Conservation (phyloP, 805 yeast species). For the Candida corydali region DNA sequence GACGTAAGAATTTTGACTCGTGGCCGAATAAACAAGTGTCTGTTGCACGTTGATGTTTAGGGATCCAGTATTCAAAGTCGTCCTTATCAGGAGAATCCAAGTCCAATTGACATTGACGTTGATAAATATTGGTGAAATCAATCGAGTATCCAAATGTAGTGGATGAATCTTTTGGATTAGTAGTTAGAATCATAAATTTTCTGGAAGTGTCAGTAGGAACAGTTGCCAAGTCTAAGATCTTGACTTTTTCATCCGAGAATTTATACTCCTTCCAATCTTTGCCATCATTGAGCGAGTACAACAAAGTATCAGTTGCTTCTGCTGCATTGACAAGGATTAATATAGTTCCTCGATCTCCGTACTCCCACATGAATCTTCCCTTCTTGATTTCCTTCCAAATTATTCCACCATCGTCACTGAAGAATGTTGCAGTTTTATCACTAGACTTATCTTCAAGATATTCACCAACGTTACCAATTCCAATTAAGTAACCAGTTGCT, state of each 20-base stretch:
- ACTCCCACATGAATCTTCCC: constrained; percentile 88
- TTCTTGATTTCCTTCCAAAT: constrained; percentile 78
- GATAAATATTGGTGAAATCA: constrained; percentile 33
- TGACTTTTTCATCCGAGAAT: constrained; percentile 55
- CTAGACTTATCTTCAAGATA: constrained; percentile 32
- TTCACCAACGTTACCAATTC: constrained; percentile 90
- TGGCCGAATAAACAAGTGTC: constrained; percentile 43
- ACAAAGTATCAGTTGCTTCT: constrained; percentile 53
- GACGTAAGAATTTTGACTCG: constrained; percentile 37
- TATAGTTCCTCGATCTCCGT: constrained; percentile 90
- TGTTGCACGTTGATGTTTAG: constrained; percentile 29
- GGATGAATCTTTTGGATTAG: constrained; percentile 30
- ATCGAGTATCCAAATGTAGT: constrained; percentile 39
- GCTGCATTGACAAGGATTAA: constrained; percentile 64
- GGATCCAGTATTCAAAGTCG: constrained; percentile 43
- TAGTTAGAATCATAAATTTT: constrained; percentile 64
- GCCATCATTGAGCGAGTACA: constrained; percentile 79
- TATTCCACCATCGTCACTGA: constrained; percentile 87
- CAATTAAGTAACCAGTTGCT: constrained; percentile 84
- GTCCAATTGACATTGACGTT: constrained; percentile 40
- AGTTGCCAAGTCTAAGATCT: constrained; percentile 73
- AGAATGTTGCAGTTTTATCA: constrained; percentile 56
- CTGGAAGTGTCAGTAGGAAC: constrained; percentile 89
- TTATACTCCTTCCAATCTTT: constrained; percentile 63
- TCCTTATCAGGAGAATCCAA: constrained; percentile 38